A percentile compares a stretch with the other conserved stretches of the same genome.
phyloP scores from a whole-genome alignment of 228 moss, liverwort and hornwort genomes.

The Sphagnum magellanicum region DNA sequence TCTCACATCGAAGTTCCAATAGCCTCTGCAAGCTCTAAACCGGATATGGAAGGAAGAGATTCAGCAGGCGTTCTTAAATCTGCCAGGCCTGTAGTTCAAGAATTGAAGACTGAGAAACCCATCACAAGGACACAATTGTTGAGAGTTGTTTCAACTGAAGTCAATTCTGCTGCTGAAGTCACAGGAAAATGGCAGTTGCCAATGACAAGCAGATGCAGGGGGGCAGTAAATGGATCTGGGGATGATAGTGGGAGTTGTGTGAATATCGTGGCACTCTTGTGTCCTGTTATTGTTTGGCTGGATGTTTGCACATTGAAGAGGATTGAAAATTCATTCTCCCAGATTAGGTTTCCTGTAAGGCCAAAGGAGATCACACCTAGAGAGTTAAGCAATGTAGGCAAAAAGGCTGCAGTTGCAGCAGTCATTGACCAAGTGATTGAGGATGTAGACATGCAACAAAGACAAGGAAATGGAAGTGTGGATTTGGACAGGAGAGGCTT shows the following conservation, averaged over 20 bases:
- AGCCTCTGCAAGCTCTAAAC: background rate
- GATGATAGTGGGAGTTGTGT: conserved; percentile 25
- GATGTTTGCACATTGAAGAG: conserved; percentile 71
- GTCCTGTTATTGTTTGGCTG: conserved; percentile 67
- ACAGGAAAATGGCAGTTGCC: conserved; percentile 30
- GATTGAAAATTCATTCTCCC: conserved; percentile 33
- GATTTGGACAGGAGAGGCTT: conserved; percentile 12
- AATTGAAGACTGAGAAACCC: background rate
- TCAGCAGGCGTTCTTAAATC: too few relatives aligned
- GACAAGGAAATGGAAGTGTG: conserved; percentile 16
- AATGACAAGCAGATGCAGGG: conserved; percentile 9
- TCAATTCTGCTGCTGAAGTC: conserved; percentile 46
- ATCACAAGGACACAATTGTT: conserved; percentile 50
- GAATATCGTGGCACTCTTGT: conserved; percentile 53
- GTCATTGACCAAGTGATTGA: background rate
- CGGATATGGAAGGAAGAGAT: too few relatives aligned
- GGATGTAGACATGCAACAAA: conserved; percentile 13
- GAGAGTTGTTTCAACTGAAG: conserved; percentile 35
- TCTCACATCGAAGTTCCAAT: conserved; percentile 5
- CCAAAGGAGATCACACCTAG: background rate
- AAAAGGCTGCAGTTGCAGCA: background rate
- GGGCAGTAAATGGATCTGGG: conserved; percentile 9
- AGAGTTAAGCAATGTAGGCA: background rate
- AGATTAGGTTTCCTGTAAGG: conserved; percentile 14
- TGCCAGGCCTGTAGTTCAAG: conserved; percentile 1